phyloP scores from a whole-genome alignment of 495 filamentous ascomycete species.

The Symbiotaphrina buchneri region DNA sequence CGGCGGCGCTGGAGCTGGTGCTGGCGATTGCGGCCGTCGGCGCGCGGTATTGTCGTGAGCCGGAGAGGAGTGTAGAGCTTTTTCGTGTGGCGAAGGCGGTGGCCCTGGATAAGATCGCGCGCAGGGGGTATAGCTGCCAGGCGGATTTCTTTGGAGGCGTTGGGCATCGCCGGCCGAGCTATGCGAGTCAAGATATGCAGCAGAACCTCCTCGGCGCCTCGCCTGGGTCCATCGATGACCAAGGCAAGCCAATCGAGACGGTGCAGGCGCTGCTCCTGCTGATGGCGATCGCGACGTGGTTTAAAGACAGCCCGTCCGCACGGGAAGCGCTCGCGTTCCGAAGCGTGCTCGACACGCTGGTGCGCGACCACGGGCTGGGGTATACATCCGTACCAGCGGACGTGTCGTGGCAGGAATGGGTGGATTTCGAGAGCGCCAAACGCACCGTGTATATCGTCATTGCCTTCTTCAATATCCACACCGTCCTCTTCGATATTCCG shows the following conservation, averaged over 20 bases:
- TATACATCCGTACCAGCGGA: conserved; percentile 15
- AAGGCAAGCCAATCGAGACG: no score
- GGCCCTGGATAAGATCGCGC: conserved; percentile 25
- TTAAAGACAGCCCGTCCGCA: conserved; percentile 29
- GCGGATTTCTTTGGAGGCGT: conserved; percentile 7
- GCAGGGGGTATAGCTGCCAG: conserved; percentile 25
- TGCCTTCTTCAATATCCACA: conserved; percentile 35
- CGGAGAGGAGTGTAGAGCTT: conserved; percentile 35
- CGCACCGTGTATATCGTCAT: conserved; percentile 33
- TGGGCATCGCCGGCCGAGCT: no score
- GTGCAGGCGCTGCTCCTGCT: conserved; percentile 31
- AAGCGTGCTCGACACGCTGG: conserved; percentile 25
- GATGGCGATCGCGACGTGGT: conserved; percentile 33
- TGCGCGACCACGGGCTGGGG: conserved; percentile 28
- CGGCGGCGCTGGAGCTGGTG: conserved; percentile 31
- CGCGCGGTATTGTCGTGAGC: conserved; percentile 33
- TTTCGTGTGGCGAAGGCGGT: conserved; percentile 42
- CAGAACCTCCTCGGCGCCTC: no score
- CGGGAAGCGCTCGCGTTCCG: conserved; percentile 29
- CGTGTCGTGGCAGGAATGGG: conserved; percentile 32
- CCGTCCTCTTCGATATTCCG: conserved; percentile 31
- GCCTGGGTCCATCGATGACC: no score
- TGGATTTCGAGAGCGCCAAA: conserved; percentile 24
- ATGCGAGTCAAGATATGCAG: no score
- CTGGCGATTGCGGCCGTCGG: conserved; percentile 42